A percentile compares a stretch with the other conserved stretches of the same genome.
Evolutionary conservation across 2,329 filamentous ascomycete genomes (phyloP).

Genomic region (Aspergillus piperis): DNA sequence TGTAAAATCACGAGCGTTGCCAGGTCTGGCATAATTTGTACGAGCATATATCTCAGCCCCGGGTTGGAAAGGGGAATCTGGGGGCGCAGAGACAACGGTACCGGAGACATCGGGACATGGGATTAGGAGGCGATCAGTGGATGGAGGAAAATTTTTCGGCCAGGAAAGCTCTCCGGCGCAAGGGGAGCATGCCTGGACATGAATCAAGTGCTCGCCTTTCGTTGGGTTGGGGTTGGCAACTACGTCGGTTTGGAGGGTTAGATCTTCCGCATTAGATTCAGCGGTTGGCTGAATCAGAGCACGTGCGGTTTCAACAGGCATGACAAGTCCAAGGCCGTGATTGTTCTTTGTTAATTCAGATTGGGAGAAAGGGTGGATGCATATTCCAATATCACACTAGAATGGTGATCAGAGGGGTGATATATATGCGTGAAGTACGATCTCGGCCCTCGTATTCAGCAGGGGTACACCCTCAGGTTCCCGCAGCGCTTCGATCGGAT

Average conservation of each 20-base stretch:
- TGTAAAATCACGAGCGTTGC: slow-evolving; percentile 42
- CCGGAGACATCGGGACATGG: slow-evolving; percentile 49
- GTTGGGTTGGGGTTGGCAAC: slow-evolving; percentile 26
- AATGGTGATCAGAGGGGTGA: not conserved
- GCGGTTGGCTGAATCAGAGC: slow-evolving; percentile 14
- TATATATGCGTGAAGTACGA: not conserved
- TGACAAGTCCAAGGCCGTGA: not conserved
- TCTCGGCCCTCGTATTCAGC: not conserved
- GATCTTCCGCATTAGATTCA: not conserved
- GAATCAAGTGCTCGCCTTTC: slow-evolving; percentile 42
- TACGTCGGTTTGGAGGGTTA: slow-evolving; percentile 12
- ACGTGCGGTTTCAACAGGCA: slow-evolving; percentile 11
- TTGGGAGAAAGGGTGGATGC: not conserved
- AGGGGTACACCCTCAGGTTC: no score
- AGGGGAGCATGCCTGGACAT: slow-evolving; percentile 41
- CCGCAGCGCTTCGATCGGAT: no score
- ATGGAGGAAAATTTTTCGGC: slow-evolving; percentile 35
- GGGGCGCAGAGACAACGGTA: slow-evolving; percentile 39
- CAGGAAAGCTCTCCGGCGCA: slow-evolving; percentile 49
- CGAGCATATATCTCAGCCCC: slow-evolving; percentile 45
- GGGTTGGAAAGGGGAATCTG: slow-evolving; percentile 38
- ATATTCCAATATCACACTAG: not conserved
- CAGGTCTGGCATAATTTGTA: slow-evolving; percentile 38
- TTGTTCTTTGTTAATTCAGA: not conserved
- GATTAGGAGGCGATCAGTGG: slow-evolving; percentile 30